Percentiles rank a stretch among this genome's conserved stretches.
phyloP scores from a whole-genome alignment of 129 eudicot species.

The Dittrichia graveolens region DNA sequence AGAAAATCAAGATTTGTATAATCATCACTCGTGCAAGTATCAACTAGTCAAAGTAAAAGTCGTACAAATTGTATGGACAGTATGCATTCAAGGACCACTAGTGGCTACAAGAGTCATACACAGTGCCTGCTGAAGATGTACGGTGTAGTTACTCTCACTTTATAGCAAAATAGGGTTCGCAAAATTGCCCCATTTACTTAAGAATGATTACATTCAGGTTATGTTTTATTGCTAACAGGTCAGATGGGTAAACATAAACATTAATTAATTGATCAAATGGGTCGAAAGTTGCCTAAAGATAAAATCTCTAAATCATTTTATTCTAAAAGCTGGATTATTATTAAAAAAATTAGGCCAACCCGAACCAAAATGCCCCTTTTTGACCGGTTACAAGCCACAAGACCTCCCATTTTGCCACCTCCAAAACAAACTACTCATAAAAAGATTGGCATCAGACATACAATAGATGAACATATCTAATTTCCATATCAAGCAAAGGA shows the following conservation, averaged over 20 bases:
- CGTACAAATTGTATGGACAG: slow-evolving; percentile 51
- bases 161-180: background rate
- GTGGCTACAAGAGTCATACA: slow-evolving; percentile 29
- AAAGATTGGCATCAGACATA: slow-evolving; percentile 18
- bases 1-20: slow-evolving; percentile 21
- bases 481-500: slow-evolving; percentile 23
- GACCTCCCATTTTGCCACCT: background rate
- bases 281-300: background rate
- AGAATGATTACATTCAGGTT: background rate
- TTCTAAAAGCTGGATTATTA: background rate
- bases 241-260: background rate
- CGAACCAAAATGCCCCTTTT: background rate
- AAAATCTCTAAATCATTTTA: background rate
- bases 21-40: slow-evolving; percentile 31
- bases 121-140: slow-evolving; percentile 27
- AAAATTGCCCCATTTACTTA: background rate
- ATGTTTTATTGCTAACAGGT: background rate
- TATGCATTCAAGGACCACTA: slow-evolving; percentile 37
- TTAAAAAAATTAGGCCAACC: background rate
- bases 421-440: slow-evolving; percentile 3
- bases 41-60: slow-evolving; percentile 39
- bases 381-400: background rate
- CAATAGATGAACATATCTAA: slow-evolving; percentile 5
- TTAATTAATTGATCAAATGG: background rate
- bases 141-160: slow-evolving; percentile 20